Base-by-base conservation (phyloP, 2,329 filamentous ascomycete genomes). In the Remersonia thermophila region DNA sequence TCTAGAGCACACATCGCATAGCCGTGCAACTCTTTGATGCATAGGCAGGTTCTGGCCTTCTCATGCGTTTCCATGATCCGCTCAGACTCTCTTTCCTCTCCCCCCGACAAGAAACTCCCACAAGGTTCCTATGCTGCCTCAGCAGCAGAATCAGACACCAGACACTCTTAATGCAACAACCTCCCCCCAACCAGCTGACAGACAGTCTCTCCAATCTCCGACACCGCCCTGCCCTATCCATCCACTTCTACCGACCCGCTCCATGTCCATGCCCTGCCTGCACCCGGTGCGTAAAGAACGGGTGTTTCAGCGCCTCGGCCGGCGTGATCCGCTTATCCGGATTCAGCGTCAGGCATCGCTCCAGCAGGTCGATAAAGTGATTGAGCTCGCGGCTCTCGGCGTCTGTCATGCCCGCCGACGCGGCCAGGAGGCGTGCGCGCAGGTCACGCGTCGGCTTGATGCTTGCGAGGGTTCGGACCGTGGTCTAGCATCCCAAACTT, bases 311-410 rank as follows among this genome's bases (percentile, higher is more conserved):
- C 33, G 91, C 91, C 52, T 96, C 87, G 11, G 71, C 66, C 0
- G 91, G 83, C 32, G 83, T 89, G 51, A 91, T 83, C 44, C 91
- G 74, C 66, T 93, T 93, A 56, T 94, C 87, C 1, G 89, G 85
- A 53, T 96, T 94, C 45, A 96, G 69, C 40, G 80, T 77, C 45
- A 98, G 66, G 55, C 87, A 96, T 37, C 82, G 80, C 53, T 94
- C 87, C 39, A 98, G 62, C 33, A 98, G 63, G 57, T 96, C 87
- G 47, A 85, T 69, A 58, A 98, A 94, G 36, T 80, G 68, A 40
- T 80, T 78, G 43, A 95, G 63, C 50, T 95, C 85, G 55, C 79
- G 81, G 27, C 72, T 65, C 56, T 91, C 84, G 8, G 66, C 65
- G 43, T 87, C 80, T 33, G 67, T 75, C 67, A 93, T 78, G 35